A percentile compares a stretch with the other conserved stretches of the same genome.
Conservation (phyloP, 164 flowering plant genomes). For the Macadamia tetraphylla region DNA sequence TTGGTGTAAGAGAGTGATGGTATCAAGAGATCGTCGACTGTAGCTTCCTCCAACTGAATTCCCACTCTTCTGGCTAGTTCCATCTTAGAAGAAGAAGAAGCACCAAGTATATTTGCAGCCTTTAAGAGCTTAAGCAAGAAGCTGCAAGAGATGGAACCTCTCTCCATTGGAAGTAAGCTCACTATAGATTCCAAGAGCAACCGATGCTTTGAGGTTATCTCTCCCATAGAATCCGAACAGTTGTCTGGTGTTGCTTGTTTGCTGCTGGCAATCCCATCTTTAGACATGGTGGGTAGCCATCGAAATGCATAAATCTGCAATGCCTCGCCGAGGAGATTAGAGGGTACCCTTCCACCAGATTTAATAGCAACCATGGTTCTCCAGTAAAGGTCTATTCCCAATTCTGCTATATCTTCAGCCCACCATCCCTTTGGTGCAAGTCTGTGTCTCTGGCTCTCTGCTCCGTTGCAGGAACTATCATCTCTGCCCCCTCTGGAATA, state of each 20-base stretch:
- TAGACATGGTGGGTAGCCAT: slow-evolving; percentile 71
- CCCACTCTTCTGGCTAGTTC: slow-evolving; percentile 82
- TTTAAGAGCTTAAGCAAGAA: slow-evolving; percentile 77
- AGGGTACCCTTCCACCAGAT: slow-evolving; percentile 60
- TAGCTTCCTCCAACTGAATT: slow-evolving; percentile 86
- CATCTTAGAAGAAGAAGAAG: slow-evolving; percentile 68
- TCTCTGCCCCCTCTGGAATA: slow-evolving; percentile 53
- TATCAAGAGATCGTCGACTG: slow-evolving; percentile 61
- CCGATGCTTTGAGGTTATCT: slow-evolving; percentile 45
- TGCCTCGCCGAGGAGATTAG: slow-evolving; percentile 71
- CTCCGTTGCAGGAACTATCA: slow-evolving; percentile 50
- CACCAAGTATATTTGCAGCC: slow-evolving; percentile 64
- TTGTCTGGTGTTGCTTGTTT: slow-evolving; percentile 31
- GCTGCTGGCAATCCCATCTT: slow-evolving; percentile 18
- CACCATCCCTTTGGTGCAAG: slow-evolving; percentile 58
- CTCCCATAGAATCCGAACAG: slow-evolving; percentile 33
- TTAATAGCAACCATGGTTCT: slow-evolving; percentile 77
- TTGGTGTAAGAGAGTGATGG: slow-evolving; percentile 44
- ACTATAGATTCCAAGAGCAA: slow-evolving; percentile 79
- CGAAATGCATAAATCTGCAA: slow-evolving; percentile 64
- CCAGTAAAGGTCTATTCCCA: slow-evolving; percentile 78
- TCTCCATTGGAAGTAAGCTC: slow-evolving; percentile 77
- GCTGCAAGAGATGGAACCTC: slow-evolving; percentile 69
- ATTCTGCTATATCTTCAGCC: slow-evolving; percentile 83
- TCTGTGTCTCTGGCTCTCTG: slow-evolving; percentile 36